Evolutionary conservation across 208 protist species (phyloP).

Genomic region (Leishmania major): DNA sequence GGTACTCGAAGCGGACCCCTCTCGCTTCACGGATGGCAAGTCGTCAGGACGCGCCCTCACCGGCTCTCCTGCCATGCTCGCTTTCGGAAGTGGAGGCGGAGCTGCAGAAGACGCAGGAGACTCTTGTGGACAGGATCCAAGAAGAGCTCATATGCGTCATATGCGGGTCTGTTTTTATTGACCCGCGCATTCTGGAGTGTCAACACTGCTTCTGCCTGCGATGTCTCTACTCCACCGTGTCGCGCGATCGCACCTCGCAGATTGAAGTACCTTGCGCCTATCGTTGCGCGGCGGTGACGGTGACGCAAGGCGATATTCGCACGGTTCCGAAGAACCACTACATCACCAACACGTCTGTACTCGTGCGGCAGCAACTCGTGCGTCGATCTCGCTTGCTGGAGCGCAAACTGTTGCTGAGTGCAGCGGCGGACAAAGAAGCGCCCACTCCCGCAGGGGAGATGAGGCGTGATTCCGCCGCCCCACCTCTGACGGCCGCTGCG

Average conservation of each 20-base stretch:
- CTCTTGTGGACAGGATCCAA: slow-evolving; percentile 25
- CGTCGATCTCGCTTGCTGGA: slow-evolving; percentile 14
- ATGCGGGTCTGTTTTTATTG: slow-evolving; percentile 52
- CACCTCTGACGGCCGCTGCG: not conserved
- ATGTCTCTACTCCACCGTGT: slow-evolving; percentile 49
- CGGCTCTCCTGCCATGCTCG: slow-evolving; percentile 11
- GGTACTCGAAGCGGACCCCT: not conserved
- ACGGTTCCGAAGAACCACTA: slow-evolving; percentile 48
- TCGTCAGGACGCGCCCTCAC: not conserved
- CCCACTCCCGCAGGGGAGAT: not conserved
- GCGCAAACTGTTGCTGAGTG: slow-evolving; percentile 3
- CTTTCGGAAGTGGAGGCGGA: slow-evolving; percentile 6
- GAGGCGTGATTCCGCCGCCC: not conserved
- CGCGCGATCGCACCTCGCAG: slow-evolving; percentile 33
- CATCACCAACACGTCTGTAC: slow-evolving; percentile 36
- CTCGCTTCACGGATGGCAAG: not conserved
- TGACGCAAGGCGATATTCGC: slow-evolving; percentile 46
- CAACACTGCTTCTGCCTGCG: slow-evolving; percentile 77
- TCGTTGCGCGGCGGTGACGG: slow-evolving; percentile 39
- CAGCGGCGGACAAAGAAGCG: not conserved
- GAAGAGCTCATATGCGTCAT: slow-evolving; percentile 58
- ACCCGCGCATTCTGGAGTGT: slow-evolving; percentile 68
- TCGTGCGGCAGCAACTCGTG: slow-evolving; percentile 26
- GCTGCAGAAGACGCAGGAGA: slow-evolving; percentile 8
- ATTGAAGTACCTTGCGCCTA: slow-evolving; percentile 50